Conservation (phyloP, 257 asterid genomes). For the Plantago elongata region DNA sequence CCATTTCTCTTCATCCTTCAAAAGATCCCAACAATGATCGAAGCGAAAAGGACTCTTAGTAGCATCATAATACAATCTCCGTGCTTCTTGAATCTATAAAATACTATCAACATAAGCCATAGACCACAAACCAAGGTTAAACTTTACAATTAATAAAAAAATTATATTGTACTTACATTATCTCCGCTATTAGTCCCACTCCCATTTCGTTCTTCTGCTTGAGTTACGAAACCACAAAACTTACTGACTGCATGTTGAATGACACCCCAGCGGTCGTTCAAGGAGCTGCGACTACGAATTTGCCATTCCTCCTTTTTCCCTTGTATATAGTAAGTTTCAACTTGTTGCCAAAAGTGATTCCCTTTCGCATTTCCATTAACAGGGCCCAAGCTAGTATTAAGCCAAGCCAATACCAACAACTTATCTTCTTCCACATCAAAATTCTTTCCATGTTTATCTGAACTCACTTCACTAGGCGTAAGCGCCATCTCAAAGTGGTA, state of each 20-base stretch:
- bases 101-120: background rate
- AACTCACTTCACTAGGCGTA: background rate
- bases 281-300: background rate
- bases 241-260: background rate
- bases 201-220: background rate
- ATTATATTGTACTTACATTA: background rate
- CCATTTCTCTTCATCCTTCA: background rate
- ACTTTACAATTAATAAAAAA: background rate
- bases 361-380: background rate
- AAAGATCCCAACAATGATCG: constrained; percentile 2
- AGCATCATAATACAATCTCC: background rate
- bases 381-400: constrained; percentile 2
- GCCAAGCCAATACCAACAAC: background rate
- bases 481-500: background rate
- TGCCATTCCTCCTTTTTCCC: background rate
- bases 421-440: background rate
- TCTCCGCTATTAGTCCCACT: background rate
- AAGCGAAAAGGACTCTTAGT: background rate
- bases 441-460: background rate
- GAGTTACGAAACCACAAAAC: background rate
- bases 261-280: background rate
- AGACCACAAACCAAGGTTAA: background rate
- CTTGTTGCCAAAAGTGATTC: background rate
- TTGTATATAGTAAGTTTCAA: background rate
- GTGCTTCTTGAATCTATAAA: background rate